Evolutionary conservation across 2,329 filamentous ascomycete genomes (phyloP), one percentile per base, ranked within the genome.

Genomic region (Aspergillus flavus): DNA sequence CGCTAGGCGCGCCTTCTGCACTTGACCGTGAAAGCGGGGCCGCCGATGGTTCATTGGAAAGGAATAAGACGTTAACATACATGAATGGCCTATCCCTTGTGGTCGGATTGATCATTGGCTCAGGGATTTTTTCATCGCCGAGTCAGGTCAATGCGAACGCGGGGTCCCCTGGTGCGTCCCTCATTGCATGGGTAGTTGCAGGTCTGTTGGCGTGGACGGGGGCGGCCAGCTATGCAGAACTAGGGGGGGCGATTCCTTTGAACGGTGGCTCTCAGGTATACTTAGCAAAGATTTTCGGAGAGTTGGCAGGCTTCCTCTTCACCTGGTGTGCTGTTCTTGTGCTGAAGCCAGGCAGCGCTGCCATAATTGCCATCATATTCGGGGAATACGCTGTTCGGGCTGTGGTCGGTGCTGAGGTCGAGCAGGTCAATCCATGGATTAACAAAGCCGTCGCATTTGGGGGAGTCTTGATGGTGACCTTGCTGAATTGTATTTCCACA

Each of bases 361-460:
- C 95, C 65, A 99, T 99, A 74, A 93, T 99, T 68, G 87, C 94
- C 68, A 97, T 99, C 69, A 97, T 99, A 73, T 97, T 98, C 83
- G 95, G 95, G 50, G 95, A 99, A 79, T 99, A 99, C 75, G 82
- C 97, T n/a, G 92, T 97, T 59, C 86, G 93, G 54, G 94, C 93
- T 16, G 85, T 91, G 50, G 90, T 96, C 63, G 94, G 94, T 10
- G 89, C 93, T n/a, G 92, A 97, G 62, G 91, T 91, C 2, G 89
- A 91, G 72, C 88, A 88, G 28, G 86, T 93, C 61, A 95, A 87
- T 73, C 87, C 89, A 1, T 98, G 94, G 94, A 86, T 97, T 73
- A 93, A 92, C 82, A 99, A 98, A 81, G 86, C 84, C 2, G 91
- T 97, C 36, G 95, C 94, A 1, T 78, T 98, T 64, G 81, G 87